phyloP scores from a whole-genome alignment of 2,329 filamentous ascomycete genomes.

The Emericellopsis cladophorae region DNA sequence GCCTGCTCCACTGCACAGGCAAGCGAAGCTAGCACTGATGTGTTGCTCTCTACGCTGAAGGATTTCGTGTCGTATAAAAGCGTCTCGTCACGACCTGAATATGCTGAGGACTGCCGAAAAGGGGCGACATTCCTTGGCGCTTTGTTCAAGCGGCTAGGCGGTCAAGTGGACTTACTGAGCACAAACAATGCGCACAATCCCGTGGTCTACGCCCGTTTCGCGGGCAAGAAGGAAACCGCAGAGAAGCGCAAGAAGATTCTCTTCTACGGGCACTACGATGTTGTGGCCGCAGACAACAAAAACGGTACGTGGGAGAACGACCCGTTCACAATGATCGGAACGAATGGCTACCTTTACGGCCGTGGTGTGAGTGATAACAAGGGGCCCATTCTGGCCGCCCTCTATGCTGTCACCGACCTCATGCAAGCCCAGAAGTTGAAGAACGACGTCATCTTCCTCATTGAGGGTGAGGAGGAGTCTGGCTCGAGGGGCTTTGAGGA shows the following conservation, averaged over 20 bases:
- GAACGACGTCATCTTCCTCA: constrained; percentile 84
- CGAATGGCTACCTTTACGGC: constrained; percentile 88
- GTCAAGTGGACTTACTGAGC: constrained; percentile 79
- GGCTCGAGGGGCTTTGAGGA: constrained; percentile 85
- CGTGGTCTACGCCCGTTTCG: constrained; percentile 84
- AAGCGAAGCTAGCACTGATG: constrained; percentile 23
- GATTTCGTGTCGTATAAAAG: constrained; percentile 90
- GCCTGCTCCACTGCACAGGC: constrained; percentile 22
- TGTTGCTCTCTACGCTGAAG: constrained; percentile 58
- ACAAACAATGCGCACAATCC: constrained; percentile 73
- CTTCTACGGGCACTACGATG: constrained; percentile 97
- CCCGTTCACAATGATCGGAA: constrained; percentile 79
- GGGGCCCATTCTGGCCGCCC: constrained; percentile 82
- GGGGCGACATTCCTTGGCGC: constrained; percentile 84
- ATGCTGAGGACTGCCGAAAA: constrained; percentile 81
- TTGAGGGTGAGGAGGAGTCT: constrained; percentile 94
- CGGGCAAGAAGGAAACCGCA: constrained; percentile 55
- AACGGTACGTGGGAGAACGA: constrained; percentile 75
- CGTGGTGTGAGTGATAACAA: constrained; percentile 98
- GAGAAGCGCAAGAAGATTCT: constrained; percentile 70
- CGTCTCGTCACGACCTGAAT: constrained; percentile 75
- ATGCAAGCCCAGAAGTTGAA: constrained; percentile 71
- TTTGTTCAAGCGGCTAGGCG: constrained; percentile 85
- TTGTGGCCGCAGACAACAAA: constrained; percentile 78
- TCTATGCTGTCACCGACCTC: constrained; percentile 87